These are phyloP conservation scores for Epichloe aotearoae DNA, from an alignment of 2,329 filamentous ascomycete species.

Conservation along the genomic window DNA sequence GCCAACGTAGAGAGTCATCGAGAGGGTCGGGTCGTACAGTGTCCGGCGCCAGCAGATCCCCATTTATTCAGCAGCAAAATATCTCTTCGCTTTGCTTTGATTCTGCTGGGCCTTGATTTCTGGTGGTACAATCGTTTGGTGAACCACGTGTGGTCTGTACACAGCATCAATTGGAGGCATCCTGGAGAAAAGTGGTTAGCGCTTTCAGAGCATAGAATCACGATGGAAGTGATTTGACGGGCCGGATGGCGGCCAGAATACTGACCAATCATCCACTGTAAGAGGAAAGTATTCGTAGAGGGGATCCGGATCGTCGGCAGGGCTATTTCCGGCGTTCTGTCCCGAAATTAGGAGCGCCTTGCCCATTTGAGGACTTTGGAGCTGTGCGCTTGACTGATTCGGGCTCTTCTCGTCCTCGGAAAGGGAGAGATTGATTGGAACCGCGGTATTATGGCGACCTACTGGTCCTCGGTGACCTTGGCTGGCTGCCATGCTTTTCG, in stretches of 20 bases:
- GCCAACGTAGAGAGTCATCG: not conserved
- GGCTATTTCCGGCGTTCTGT: slow-evolving; percentile 38
- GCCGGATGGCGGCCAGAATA: not conserved
- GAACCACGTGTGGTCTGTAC: slow-evolving; percentile 84
- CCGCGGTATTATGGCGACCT: slow-evolving; percentile 16
- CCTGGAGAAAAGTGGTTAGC: slow-evolving; percentile 23
- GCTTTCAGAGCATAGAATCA: not conserved
- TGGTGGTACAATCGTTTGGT: slow-evolving; percentile 63
- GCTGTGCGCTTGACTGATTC: slow-evolving; percentile 35
- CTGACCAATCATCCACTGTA: slow-evolving; percentile 72
- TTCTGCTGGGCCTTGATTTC: slow-evolving; percentile 58
- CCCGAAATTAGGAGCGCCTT: slow-evolving; percentile 23
- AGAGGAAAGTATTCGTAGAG: slow-evolving; percentile 93
- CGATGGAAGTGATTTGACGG: not conserved
- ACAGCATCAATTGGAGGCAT: slow-evolving; percentile 83
- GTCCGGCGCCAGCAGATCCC: not conserved
- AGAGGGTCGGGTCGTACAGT: not conserved
- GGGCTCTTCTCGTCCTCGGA: slow-evolving; percentile 49
- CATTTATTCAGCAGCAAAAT: slow-evolving; percentile 52
- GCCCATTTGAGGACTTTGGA: slow-evolving; percentile 37
- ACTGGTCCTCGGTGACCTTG: slow-evolving; percentile 12
- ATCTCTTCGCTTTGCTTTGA: slow-evolving; percentile 54
- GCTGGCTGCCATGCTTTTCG: slow-evolving; percentile 11
- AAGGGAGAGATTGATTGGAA: slow-evolving; percentile 39
- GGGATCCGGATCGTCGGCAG: slow-evolving; percentile 65